phyloP scores from a whole-genome alignment of 352 stramenopile genomes.

The Hyaloperonospora arabidopsidis region DNA sequence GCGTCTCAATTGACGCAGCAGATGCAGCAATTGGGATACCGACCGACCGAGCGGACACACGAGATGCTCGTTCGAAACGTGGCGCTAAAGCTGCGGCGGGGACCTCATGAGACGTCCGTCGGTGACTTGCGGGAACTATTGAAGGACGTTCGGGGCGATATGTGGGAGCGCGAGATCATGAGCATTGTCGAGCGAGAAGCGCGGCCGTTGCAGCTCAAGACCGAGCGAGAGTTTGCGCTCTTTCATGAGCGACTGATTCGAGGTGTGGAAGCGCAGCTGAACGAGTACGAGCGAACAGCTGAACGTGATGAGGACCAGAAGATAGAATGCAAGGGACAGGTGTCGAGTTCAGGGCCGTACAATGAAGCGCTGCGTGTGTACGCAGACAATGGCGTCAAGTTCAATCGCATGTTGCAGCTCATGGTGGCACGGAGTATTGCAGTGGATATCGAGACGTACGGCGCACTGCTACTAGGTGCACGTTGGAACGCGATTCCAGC shows the following conservation, averaged over 20 bases:
- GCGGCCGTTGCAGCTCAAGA: conserved; percentile 54
- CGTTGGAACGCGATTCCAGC: conserved; percentile 60
- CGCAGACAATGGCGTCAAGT: conserved; percentile 45
- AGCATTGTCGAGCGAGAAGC: conserved; percentile 48
- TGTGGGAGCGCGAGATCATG: conserved; percentile 51
- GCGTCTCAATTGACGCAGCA: conserved; percentile 35
- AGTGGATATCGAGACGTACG: conserved; percentile 50
- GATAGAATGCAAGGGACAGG: conserved; percentile 15
- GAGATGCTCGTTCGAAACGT: conserved; percentile 49
- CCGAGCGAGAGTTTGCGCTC: conserved; percentile 33
- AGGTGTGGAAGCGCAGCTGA: conserved; percentile 36
- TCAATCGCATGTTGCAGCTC: conserved; percentile 45
- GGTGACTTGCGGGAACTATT: conserved; percentile 33
- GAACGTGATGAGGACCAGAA: conserved; percentile 1
- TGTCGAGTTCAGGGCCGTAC: conserved; percentile 26
- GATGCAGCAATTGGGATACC: conserved; percentile 37
- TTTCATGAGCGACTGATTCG: conserved; percentile 40
- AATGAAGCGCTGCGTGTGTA: conserved; percentile 59
- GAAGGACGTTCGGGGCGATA: conserved; percentile 16
- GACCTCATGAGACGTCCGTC: conserved; percentile 19
- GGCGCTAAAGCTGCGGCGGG: conserved; percentile 34
- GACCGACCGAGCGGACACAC: conserved; percentile 32
- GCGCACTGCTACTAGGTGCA: conserved; percentile 49
- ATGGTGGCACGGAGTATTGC: conserved; percentile 49
- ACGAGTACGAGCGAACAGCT: conserved; percentile 37